Conservation (phyloP, 495 filamentous ascomycete species). For the Annulohypoxylon moriforme region DNA sequence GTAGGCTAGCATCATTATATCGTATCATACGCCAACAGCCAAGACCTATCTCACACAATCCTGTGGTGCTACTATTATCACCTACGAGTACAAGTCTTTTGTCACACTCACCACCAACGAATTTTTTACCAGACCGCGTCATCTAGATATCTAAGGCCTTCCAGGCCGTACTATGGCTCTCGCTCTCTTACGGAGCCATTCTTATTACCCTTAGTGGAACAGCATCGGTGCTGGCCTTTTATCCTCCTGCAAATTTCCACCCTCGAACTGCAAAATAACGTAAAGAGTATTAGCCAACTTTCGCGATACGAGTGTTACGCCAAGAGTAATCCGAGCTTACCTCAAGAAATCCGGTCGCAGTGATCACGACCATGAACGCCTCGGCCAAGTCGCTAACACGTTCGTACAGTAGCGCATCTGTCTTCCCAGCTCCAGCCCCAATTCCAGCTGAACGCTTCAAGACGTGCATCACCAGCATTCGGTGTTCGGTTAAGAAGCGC, state of each 20-base stretch:
- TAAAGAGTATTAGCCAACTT: not conserved
- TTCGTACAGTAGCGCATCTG: constrained; percentile 54
- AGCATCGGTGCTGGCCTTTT: constrained; percentile 28
- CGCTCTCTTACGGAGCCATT: not conserved
- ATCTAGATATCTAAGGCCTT: not conserved
- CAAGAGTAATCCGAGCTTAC: constrained; percentile 50
- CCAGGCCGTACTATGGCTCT: not conserved
- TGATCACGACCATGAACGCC: constrained; percentile 67
- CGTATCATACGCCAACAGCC: constrained; percentile 3
- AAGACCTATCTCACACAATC: not conserved
- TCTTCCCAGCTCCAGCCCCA: constrained; percentile 59
- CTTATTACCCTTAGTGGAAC: constrained; percentile 40
- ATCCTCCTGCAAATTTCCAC: constrained; percentile 46
- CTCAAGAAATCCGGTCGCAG: constrained; percentile 70
- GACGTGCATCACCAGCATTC: constrained; percentile 83
- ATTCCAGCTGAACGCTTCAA: constrained; percentile 91
- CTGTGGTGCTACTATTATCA: not conserved
- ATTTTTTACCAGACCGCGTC: constrained; percentile 5
- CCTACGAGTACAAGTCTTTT: not conserved
- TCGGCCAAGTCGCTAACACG: constrained; percentile 66
- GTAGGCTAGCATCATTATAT: not conserved
- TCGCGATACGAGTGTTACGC: not conserved
- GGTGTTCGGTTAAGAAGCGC: constrained; percentile 80
- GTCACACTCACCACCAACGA: not conserved
- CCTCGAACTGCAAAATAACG: constrained; percentile 54